Evolutionary conservation across 2,329 filamentous ascomycete species (phyloP).

Genomic region (Fusarium bulbicola): DNA sequence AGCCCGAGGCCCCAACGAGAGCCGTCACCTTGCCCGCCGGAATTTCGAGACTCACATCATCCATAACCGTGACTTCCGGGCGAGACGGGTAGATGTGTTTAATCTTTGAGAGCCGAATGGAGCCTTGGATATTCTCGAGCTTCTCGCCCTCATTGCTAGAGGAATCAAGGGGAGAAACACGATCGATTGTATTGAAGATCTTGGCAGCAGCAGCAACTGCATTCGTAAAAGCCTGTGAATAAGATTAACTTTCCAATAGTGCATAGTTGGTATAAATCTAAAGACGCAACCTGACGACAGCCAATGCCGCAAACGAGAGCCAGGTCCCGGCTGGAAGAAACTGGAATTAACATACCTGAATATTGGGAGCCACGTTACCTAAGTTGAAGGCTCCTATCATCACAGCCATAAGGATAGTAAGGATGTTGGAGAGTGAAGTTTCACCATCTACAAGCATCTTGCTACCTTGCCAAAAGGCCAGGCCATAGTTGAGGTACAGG

Average conservation of each 20-base stretch:
- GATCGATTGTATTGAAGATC: constrained; percentile 94
- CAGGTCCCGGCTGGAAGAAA: background rate
- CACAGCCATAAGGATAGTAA: constrained; percentile 89
- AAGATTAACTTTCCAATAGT: background rate
- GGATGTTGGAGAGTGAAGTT: constrained; percentile 72
- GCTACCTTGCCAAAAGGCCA: constrained; percentile 90
- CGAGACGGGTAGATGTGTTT: constrained; percentile 96
- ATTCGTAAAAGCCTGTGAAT: constrained; percentile 74
- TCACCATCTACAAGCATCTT: constrained; percentile 74
- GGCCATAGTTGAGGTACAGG: constrained; percentile 85
- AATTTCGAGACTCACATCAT: constrained; percentile 80
- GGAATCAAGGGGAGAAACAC: constrained; percentile 84
- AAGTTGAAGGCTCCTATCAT: constrained; percentile 94
- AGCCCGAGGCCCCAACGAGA: constrained; percentile 91
- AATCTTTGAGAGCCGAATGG: constrained; percentile 81
- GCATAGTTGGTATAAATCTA: background rate
- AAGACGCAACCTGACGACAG: background rate
- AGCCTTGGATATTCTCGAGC: constrained; percentile 77
- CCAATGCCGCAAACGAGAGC: background rate
- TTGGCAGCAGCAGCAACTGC: constrained; percentile 86
- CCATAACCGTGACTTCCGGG: constrained; percentile 88
- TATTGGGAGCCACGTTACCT: constrained; percentile 85
- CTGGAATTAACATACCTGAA: constrained; percentile 56
- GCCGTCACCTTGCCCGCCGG: constrained; percentile 93
- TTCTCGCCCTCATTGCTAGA: constrained; percentile 74